Conservation (phyloP, 495 filamentous ascomycete genomes). For the Saxophila tyrrhenica region DNA sequence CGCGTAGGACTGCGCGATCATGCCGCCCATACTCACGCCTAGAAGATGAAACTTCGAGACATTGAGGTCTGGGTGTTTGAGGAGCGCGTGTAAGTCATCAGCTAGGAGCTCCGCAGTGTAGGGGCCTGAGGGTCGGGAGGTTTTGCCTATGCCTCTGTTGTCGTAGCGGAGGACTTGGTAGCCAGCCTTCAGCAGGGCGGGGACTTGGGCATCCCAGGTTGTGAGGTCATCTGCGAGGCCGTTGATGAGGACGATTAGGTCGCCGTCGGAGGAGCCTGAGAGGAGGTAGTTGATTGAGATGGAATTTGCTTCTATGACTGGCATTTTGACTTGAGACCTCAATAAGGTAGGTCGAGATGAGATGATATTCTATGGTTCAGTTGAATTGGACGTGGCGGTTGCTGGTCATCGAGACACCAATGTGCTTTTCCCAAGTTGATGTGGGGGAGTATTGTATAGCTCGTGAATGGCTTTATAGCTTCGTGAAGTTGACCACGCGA, state of each 20-base stretch:
- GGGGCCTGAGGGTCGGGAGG: slow-evolving; percentile 7
- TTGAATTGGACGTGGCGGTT: no score
- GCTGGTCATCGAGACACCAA: no score
- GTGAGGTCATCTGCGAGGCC: slow-evolving; percentile 16
- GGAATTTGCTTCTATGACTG: slow-evolving; percentile 3
- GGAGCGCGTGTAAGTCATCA: slow-evolving; percentile 11
- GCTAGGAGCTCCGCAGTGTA: slow-evolving; percentile 14
- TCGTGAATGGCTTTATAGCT: no score
- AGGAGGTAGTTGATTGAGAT: slow-evolving; percentile 13
- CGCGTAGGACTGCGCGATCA: slow-evolving; percentile 57
- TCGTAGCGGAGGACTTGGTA: slow-evolving; percentile 13
- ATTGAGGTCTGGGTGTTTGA: slow-evolving; percentile 1
- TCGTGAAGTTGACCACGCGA: no score
- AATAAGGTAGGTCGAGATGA: no score
- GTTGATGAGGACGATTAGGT: slow-evolving; percentile 17
- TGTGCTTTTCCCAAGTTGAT: no score
- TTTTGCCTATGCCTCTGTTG: slow-evolving; percentile 17
- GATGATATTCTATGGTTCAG: no score
- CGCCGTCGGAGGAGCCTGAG: background rate
- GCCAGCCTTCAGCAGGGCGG: slow-evolving; percentile 10
- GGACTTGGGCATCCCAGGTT: slow-evolving; percentile 13
- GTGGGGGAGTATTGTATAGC: no score
- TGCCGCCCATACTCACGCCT: slow-evolving; percentile 68
- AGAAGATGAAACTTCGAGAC: slow-evolving; percentile 34
- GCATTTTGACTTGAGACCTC: no score